phyloP scores from a whole-genome alignment of 1,284 basidiomycete species.

The Coniferiporia sulphurascens region DNA sequence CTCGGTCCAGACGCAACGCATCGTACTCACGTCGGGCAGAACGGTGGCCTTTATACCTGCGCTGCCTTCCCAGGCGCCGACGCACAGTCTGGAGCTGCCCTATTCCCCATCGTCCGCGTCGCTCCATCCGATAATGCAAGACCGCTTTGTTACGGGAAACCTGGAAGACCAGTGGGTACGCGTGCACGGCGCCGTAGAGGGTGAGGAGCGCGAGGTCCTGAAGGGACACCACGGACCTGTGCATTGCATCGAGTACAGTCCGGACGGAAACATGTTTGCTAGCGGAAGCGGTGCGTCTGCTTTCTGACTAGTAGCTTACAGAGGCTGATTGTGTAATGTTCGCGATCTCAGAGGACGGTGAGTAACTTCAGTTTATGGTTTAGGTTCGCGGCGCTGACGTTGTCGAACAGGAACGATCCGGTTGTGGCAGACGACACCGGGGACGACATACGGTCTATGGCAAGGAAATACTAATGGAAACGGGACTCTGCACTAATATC shows the following conservation, averaged over 20 bases:
- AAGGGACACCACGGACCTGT: conserved; percentile 99
- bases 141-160: conserved; percentile 92
- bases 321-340: not conserved
- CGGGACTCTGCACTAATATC: conserved; percentile 21
- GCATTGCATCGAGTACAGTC: conserved; percentile 89
- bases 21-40: conserved; percentile 89
- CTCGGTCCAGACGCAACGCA: conserved; percentile 76
- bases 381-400: conserved; percentile 2
- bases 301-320: not conserved
- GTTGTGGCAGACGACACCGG: conserved; percentile 93
- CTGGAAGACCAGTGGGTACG: conserved; percentile 93
- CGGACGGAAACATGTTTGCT: conserved; percentile 98
- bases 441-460: conserved; percentile 92
- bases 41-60: conserved; percentile 85
- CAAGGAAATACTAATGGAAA: conserved; percentile 59
- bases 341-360: conserved; percentile 31
- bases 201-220: conserved; percentile 84
- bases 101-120: conserved; percentile 90
- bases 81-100: conserved; percentile 66
- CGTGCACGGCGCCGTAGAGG: conserved; percentile 81
- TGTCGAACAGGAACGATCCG: conserved; percentile 74
- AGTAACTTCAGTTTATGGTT: conserved; percentile 14
- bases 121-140: conserved; percentile 83
- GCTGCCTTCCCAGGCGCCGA: conserved; percentile 48
- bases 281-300: conserved; percentile 81